These are phyloP conservation scores for Graphiopsis chlorocephala DNA, from an alignment of 2,329 filamentous ascomycete species.

Conservation along the genomic window DNA sequence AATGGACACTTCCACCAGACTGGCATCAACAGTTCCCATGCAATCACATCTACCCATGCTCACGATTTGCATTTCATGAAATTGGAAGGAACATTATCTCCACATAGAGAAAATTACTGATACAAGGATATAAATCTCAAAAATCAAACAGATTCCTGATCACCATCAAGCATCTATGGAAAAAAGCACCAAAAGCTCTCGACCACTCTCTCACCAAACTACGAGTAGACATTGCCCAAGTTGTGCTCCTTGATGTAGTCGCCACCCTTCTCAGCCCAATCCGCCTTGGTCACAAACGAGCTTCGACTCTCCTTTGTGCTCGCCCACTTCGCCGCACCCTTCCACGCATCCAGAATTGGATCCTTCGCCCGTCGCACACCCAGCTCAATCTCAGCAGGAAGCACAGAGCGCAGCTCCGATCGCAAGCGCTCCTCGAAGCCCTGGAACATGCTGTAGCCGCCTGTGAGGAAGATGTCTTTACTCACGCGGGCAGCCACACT, in stretches of 20 bases:
- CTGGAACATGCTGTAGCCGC: slow-evolving; percentile 83
- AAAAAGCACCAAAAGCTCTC: neutral
- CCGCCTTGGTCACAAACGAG: slow-evolving; percentile 71
- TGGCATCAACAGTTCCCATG: neutral
- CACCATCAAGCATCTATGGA: neutral
- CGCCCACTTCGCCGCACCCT: slow-evolving; percentile 84
- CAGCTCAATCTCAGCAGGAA: slow-evolving; percentile 69
- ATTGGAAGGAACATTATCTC: neutral
- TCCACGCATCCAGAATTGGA: slow-evolving; percentile 85
- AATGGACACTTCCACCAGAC: neutral
- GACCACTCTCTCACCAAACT: neutral
- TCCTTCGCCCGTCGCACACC: slow-evolving; percentile 70
- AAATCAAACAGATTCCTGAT: neutral
- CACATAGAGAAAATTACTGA: neutral
- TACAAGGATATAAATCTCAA: neutral
- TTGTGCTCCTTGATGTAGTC: slow-evolving; percentile 79
- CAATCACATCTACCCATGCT: neutral
- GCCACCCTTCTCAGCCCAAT: slow-evolving; percentile 86
- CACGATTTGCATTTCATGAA: neutral
- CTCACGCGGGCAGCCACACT: slow-evolving; percentile 64
- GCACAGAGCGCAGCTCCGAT: slow-evolving; percentile 67
- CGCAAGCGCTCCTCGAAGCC: slow-evolving; percentile 81
- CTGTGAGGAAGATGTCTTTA: slow-evolving; percentile 86
- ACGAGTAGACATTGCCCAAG: slow-evolving; percentile 36
- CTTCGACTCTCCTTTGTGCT: slow-evolving; percentile 55